Base-by-base conservation (phyloP, 805 yeast genomes). In the Pichia membranifaciens region DNA sequence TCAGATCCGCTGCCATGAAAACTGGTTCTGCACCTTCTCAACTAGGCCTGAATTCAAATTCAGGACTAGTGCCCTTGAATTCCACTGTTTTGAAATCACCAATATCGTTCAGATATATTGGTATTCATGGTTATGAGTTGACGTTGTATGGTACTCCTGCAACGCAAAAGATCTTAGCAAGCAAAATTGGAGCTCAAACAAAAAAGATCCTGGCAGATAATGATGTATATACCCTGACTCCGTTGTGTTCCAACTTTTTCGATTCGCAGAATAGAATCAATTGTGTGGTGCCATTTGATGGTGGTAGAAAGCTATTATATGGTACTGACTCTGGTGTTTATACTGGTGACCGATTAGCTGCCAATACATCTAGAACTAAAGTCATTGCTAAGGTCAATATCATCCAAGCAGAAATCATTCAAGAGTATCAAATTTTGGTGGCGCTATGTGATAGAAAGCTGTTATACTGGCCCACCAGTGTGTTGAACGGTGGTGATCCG, bases 241-340 rank as follows among this genome's bases (percentile, higher is more conserved):
- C 88, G 51, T 73, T 87, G 47, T 86, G 84, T 53, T 82, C 87
- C 21, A 74, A 84, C 51, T 79, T 80, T 58, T 90, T 90, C 65
- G 88, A 81, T 54, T 79, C 81, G 42, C 74, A 73, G 18, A 81
- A 90, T 60, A 78, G 84, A 51, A 86, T 91, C 57, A 89, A 87
- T 60, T 89, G 97, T 70, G 91, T 89, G 25, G 89, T 86, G 35
- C 95, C 96, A 31, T 84, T 87, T 64, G 96, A 93, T 60, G 96
- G 96, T 45, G 98, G 98, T 18, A 78, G 95, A 54, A 87, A 90
- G 61, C 68, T 90, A 54, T 64, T 93, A 32, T 90, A 87, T 59
- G 98, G 98, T 38, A 89, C 98, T 0, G 96, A 88, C 60, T 75
- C 84, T 0, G 98, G 99, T 5, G 81, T 93, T 3, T 93, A 84